Percentiles rank a stretch among this genome's conserved stretches.
phyloP scores from a whole-genome alignment of 2,329 filamentous ascomycete species.

The Diplocarpon rosae region DNA sequence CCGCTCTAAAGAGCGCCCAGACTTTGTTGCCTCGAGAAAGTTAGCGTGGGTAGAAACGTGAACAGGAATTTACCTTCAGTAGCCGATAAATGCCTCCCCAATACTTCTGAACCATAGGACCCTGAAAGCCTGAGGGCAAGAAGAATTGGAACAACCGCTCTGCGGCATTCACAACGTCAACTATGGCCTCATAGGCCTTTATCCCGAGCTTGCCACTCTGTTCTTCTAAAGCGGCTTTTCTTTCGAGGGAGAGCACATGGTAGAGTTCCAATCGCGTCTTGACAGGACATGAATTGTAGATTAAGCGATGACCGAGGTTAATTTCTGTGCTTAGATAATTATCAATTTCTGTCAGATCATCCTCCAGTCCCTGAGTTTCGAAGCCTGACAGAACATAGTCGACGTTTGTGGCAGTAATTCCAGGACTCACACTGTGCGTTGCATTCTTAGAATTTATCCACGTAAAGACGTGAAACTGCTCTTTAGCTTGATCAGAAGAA shows the following conservation, averaged over 20 bases:
- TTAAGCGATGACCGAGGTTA: conserved; percentile 11
- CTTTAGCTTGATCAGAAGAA: conserved; percentile 1
- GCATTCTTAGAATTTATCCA: conserved; percentile 10
- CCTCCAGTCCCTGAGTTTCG: conserved; percentile 2
- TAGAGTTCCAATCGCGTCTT: conserved; percentile 6
- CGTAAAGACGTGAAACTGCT: conserved; percentile 20
- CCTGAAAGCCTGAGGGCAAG: conserved; percentile 29
- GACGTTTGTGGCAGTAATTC: neutral
- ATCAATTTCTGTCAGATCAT: conserved; percentile 15
- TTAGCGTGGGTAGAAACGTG: neutral
- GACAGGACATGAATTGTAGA: conserved; percentile 10
- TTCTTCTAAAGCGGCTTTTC: neutral
- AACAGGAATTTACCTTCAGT: conserved; percentile 22
- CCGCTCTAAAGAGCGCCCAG: neutral
- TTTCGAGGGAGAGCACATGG: conserved; percentile 1
- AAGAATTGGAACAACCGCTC: conserved; percentile 34
- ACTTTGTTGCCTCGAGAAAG: neutral
- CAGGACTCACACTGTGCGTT: neutral
- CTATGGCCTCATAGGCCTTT: conserved; percentile 19
- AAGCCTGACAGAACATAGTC: neutral
- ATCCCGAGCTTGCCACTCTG: neutral
- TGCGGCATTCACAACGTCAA: conserved; percentile 33
- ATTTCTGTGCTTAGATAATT: conserved; percentile 12
- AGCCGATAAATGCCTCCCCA: conserved; percentile 33
- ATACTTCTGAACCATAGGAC: conserved; percentile 32